These are phyloP conservation scores for Lodderomyces margitis DNA, from an alignment of 1,139 yeast species.

Conservation along the genomic window DNA sequence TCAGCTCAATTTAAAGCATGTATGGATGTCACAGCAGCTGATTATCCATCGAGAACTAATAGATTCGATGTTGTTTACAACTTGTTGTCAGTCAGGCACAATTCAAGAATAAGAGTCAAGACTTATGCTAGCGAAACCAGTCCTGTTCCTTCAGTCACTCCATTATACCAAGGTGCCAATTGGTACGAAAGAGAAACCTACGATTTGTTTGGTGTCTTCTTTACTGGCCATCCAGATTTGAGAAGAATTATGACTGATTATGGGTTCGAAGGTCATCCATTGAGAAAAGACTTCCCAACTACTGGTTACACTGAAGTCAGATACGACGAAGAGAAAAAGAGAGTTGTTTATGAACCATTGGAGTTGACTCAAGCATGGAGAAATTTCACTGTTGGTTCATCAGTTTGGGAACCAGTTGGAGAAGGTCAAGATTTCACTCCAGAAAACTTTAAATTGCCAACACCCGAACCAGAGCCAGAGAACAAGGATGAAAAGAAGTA, in stretches of 20 bases:
- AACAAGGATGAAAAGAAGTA: conserved; percentile 35
- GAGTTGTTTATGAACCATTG: conserved; percentile 85
- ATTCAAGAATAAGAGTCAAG: conserved; percentile 85
- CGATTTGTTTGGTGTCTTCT: conserved; percentile 82
- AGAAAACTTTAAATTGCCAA: conserved; percentile 75
- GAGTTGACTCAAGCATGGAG: conserved; percentile 92
- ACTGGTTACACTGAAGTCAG: conserved; percentile 89
- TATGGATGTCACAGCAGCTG: conserved; percentile 84
- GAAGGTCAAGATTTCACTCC: conserved; percentile 84
- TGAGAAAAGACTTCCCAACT: conserved; percentile 90
- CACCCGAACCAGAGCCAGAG: conserved; percentile 75
- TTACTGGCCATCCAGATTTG: conserved; percentile 86
- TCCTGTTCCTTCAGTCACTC: conserved; percentile 75
- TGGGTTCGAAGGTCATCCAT: conserved; percentile 91
- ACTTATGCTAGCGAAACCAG: conserved; percentile 83
- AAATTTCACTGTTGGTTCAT: conserved; percentile 82
- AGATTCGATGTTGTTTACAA: conserved; percentile 88
- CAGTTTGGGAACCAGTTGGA: conserved; percentile 92
- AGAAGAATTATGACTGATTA: conserved; percentile 90
- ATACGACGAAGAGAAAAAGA: conserved; percentile 87
- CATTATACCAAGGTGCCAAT: conserved; percentile 74
- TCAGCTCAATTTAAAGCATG: conserved; percentile 77
- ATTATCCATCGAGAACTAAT: conserved; percentile 79
- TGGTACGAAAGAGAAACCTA: conserved; percentile 91
- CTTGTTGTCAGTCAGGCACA: conserved; percentile 75